These are phyloP conservation scores for Westerdykella ornata DNA, from an alignment of 2,329 filamentous ascomycete species.

Conservation along the genomic window DNA sequence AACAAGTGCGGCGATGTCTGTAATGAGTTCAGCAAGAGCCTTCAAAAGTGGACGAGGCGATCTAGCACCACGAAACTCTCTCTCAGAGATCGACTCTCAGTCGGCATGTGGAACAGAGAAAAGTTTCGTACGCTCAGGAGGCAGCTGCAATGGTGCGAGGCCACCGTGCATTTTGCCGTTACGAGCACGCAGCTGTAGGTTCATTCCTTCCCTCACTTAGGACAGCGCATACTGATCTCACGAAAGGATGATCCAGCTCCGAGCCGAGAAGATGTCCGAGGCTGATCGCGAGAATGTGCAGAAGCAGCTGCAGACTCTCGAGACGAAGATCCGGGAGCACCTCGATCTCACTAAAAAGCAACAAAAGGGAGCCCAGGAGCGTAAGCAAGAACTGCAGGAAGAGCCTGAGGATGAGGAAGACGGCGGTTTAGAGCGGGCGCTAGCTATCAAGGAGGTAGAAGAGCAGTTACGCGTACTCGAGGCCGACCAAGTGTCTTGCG, in stretches of 20 bases:
- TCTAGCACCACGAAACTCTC: constrained; percentile 8
- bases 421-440: too few species aligned
- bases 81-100: constrained; percentile 7
- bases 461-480: too few species aligned
- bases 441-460: too few species aligned
- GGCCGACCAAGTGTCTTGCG: constrained; percentile 10
- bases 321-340: constrained; percentile 9
- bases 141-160: constrained; percentile 7
- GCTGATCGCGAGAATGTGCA: constrained; percentile 1
- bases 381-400: constrained; percentile 5
- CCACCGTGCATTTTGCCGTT: constrained; percentile 9
- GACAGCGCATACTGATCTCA: neutral
- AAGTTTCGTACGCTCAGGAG: constrained; percentile 9
- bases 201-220: neutral
- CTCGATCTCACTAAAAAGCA: constrained; percentile 7
- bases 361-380: constrained; percentile 2
- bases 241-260: constrained; percentile 8
- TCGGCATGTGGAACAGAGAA: constrained; percentile 12
- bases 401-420: constrained; percentile 9
- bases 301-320: constrained; percentile 6
- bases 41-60: constrained; percentile 12
- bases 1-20: constrained; percentile 9
- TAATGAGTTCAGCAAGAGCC: constrained; percentile 7
- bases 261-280: constrained; percentile 5
- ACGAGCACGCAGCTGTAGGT: constrained; percentile 10